phyloP scores from a whole-genome alignment of 108 stramenopile species.

The Nitzschia sp. region DNA sequence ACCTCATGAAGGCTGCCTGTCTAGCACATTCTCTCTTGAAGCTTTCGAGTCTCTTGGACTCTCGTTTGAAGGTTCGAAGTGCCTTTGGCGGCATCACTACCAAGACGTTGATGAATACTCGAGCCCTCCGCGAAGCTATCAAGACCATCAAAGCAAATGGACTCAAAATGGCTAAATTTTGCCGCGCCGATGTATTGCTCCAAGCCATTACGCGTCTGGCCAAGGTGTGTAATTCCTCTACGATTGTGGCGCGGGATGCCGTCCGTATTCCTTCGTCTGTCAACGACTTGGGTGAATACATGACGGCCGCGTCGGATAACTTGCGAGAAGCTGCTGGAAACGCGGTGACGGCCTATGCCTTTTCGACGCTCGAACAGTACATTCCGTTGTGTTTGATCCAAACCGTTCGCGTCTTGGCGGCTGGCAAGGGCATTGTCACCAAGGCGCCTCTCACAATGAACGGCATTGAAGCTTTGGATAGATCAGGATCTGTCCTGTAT shows the following conservation, averaged over 20 bases:
- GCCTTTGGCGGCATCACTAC: constrained; percentile 57
- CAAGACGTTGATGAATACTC: constrained; percentile 60
- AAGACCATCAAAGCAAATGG: constrained; percentile 79
- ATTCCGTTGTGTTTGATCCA: constrained; percentile 84
- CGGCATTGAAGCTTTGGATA: constrained; percentile 82
- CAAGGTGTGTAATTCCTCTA: constrained; percentile 79
- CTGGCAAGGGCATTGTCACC: constrained; percentile 57
- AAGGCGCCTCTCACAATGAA: constrained; percentile 76
- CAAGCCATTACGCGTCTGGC: constrained; percentile 79
- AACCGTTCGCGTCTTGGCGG: constrained; percentile 76
- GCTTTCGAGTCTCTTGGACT: constrained; percentile 74
- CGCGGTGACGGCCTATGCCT: constrained; percentile 78
- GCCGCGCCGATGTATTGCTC: constrained; percentile 75
- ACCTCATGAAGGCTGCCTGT: constrained; percentile 74
- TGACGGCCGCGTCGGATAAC: constrained; percentile 78
- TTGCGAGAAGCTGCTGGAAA: constrained; percentile 86
- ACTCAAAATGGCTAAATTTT: constrained; percentile 83
- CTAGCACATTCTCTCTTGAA: constrained; percentile 78
- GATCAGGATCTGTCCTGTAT: constrained; percentile 85
- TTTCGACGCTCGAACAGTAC: constrained; percentile 86
- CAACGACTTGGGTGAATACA: constrained; percentile 85
- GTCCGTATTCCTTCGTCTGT: constrained; percentile 84
- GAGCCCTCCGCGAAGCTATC: constrained; percentile 78
- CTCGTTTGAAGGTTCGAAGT: constrained; percentile 62
- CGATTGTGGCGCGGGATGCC: constrained; percentile 80